Percentiles rank a stretch among this genome's conserved stretches.
phyloP scores from a whole-genome alignment of 768 basidiomycete genomes.

The Pleurotus platypus region DNA sequence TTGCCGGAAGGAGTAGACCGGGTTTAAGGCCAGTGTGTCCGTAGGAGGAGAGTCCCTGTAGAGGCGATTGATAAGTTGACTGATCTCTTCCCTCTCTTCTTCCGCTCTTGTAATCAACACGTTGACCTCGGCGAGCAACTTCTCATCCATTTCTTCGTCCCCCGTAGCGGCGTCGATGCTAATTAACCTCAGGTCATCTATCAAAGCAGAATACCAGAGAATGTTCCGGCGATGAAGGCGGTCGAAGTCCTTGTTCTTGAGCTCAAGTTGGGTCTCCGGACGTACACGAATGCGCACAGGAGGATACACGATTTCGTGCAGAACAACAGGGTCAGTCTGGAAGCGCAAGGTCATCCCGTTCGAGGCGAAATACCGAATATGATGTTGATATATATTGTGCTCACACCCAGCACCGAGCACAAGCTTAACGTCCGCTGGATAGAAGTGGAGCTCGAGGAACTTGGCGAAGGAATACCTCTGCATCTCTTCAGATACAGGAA shows the following conservation, averaged over 20 bases:
- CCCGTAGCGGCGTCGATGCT: constrained; percentile 78
- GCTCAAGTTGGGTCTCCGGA: constrained; percentile 81
- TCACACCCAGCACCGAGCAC: constrained; percentile 88
- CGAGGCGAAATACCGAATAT: constrained; percentile 85
- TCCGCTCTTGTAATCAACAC: constrained; percentile 69
- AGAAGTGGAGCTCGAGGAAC: constrained; percentile 94
- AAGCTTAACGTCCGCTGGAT: constrained; percentile 81
- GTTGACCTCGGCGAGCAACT: constrained; percentile 60
- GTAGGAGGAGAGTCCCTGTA: constrained; percentile 79
- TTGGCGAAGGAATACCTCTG: constrained; percentile 93
- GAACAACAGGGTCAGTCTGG: constrained; percentile 74
- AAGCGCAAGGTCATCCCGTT: constrained; percentile 86
- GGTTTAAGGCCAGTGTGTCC: constrained; percentile 86
- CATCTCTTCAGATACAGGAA: constrained; percentile 88
- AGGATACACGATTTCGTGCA: constrained; percentile 89
- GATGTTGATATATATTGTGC: constrained; percentile 92
- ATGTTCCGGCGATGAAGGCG: constrained; percentile 68
- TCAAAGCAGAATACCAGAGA: constrained; percentile 70
- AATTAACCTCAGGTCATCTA: constrained; percentile 74
- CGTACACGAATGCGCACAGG: constrained; percentile 82
- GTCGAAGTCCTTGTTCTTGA: constrained; percentile 92
- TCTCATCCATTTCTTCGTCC: constrained; percentile 67
- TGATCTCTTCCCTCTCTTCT: constrained; percentile 69
- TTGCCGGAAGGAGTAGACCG: constrained; percentile 82
- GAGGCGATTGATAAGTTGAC: constrained; percentile 67